These are phyloP conservation scores for Trichophyton schoenleinii DNA, from an alignment of 2,329 filamentous ascomycete genomes.

Conservation along the genomic window DNA sequence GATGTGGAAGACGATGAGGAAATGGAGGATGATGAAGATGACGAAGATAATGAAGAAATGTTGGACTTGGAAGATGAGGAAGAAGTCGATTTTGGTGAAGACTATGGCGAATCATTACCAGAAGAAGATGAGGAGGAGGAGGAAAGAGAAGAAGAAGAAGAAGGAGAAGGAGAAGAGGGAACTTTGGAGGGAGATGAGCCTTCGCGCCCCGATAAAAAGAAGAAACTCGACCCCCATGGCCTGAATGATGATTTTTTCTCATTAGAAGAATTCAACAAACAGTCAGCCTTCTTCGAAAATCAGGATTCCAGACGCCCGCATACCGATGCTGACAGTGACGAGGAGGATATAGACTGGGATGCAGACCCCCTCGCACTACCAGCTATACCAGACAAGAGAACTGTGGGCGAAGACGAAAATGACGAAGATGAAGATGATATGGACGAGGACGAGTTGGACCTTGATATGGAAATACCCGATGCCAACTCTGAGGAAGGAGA, in stretches of 20 bases:
- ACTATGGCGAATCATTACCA: conserved; percentile 7
- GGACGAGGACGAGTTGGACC: conserved; percentile 47
- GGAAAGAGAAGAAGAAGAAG: background rate
- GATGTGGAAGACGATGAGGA: conserved; percentile 5
- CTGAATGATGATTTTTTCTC: conserved; percentile 98
- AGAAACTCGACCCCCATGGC: conserved; percentile 53
- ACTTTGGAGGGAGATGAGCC: background rate
- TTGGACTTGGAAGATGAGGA: conserved; percentile 16
- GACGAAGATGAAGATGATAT: conserved; percentile 53
- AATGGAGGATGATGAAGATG: background rate
- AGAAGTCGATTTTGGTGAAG: conserved; percentile 13
- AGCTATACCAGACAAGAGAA: conserved; percentile 20
- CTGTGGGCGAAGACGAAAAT: conserved; percentile 47
- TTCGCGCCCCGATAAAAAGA: background rate
- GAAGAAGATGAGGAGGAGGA: background rate
- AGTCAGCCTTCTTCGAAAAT: conserved; percentile 78
- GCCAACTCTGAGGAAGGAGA: background rate
- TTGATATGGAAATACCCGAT: background rate
- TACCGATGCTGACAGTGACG: conserved; percentile 62
- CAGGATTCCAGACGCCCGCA: conserved; percentile 68
- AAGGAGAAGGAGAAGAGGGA: background rate
- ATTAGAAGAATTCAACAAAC: conserved; percentile 92
- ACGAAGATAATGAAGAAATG: conserved; percentile 13
- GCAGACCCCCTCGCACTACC: conserved; percentile 53
- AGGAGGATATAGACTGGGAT: conserved; percentile 74